Evolutionary conservation across 768 basidiomycete species (phyloP).

Genomic region (Brasilioporus rufonigricans): DNA sequence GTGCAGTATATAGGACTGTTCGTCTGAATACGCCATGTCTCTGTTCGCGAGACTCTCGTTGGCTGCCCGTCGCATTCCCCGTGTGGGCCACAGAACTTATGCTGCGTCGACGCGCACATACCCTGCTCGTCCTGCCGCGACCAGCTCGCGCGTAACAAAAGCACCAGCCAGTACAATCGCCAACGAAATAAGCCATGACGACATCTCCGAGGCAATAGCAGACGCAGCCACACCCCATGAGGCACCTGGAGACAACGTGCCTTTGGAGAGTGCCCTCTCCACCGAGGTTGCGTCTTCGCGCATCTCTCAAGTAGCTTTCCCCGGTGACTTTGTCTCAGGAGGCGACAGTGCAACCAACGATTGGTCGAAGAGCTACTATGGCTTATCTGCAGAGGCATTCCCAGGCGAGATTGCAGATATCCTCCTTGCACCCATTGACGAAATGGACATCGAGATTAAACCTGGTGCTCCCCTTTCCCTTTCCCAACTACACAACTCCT

Average conservation of each 20-base stretch:
- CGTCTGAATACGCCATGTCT: conserved; percentile 17
- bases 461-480: conserved; percentile 57
- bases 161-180: conserved; percentile 33
- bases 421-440: conserved; percentile 71
- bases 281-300: conserved; percentile 9
- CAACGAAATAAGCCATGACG: conserved; percentile 19
- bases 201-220: conserved; percentile 21
- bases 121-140: conserved; percentile 21
- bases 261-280: conserved; percentile 13
- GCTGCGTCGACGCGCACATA: conserved; percentile 25
- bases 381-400: conserved; percentile 77
- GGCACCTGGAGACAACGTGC: conserved; percentile 12
- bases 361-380: conserved; percentile 88
- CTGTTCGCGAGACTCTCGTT: conserved; percentile 13
- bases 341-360: conserved; percentile 45
- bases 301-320: conserved; percentile 22
- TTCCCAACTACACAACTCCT: background rate
- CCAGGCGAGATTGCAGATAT: conserved; percentile 68
- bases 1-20: too few relatives aligned
- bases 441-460: conserved; percentile 87
- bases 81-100: conserved; percentile 12
- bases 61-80: conserved; percentile 6
- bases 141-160: conserved; percentile 23
- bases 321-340: conserved; percentile 27
- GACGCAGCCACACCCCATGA: conserved; percentile 17